Conservation (phyloP, 768 basidiomycete genomes). For the Podaxis rugospora region DNA sequence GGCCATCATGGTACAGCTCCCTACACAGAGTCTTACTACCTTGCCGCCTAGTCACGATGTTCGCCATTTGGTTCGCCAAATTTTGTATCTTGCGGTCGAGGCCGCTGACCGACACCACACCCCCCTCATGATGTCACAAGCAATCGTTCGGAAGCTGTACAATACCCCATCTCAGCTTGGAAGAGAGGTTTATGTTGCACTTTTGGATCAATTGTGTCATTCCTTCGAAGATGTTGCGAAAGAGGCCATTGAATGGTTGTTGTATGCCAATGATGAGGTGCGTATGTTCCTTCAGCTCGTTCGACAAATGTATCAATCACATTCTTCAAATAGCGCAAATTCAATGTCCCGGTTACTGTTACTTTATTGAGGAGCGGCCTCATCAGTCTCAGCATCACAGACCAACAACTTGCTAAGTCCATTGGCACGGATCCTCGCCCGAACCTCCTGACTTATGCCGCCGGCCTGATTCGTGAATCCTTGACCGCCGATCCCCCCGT, state of each 20-base stretch:
- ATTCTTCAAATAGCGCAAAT: constrained; percentile 67
- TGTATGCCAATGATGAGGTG: constrained; percentile 96
- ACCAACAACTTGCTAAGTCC: constrained; percentile 87
- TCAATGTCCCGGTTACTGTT: constrained; percentile 91
- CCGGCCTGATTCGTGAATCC: constrained; percentile 83
- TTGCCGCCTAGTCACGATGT: constrained; percentile 85
- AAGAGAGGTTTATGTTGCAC: constrained; percentile 87
- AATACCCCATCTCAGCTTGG: constrained; percentile 83
- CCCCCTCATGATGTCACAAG: constrained; percentile 90
- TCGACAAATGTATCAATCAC: constrained; percentile 7
- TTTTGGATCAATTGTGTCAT: constrained; percentile 86
- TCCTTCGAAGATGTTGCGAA: constrained; percentile 90
- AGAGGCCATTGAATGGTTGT: constrained; percentile 94
- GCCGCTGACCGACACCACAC: constrained; percentile 80
- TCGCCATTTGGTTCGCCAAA: constrained; percentile 77
- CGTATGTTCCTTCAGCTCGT: constrained; percentile 19
- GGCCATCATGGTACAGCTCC: constrained; percentile 71
- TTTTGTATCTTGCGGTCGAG: constrained; percentile 77
- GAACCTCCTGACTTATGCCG: constrained; percentile 74
- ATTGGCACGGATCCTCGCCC: constrained; percentile 75
- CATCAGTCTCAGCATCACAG: constrained; percentile 71
- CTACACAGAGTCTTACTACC: constrained; percentile 60
- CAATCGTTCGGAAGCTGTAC: constrained; percentile 92
- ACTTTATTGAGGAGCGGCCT: constrained; percentile 83
- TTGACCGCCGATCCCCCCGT: constrained; percentile 77